Base-by-base conservation (phyloP, 768 basidiomycete species). In the Chiua virens region DNA sequence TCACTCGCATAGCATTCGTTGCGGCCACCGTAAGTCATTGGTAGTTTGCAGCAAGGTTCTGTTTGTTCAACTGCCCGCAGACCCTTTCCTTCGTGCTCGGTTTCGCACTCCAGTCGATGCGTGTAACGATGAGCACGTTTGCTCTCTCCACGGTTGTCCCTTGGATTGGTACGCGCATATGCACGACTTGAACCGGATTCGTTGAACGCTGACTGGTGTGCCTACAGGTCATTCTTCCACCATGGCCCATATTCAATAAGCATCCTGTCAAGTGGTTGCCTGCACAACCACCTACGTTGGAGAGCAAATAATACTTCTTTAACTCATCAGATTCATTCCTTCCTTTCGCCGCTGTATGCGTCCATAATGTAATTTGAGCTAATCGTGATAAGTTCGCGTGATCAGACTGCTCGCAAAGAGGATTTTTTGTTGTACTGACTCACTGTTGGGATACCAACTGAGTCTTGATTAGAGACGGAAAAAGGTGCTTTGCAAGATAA, bases 161-260 rank as follows among this genome's bases (percentile, higher is more conserved):
- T 67, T 39, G 53, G 56, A 10, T 35, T 65, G 60, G 65, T 67
- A n/a, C n/a, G 37, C 32, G 64, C 21, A 18, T 17, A 28, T 28
- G 27, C 10, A 17, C 15, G 32, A 7, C 9, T 32, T 17, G 0
- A 14, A 18, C 5, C 20, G 17, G 17, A 1, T n/a, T 20, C n/a
- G 5, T 20, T 11, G 27, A 25, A 21, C 21, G 37, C 48, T 60
- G 27, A 63, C 32, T 2, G 25, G 18, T 22, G 40, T 27, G 8
- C 11, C 14, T 18, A 5, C 7, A 89, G 88, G 66, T 75, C 42
- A 72, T 83, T 13, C 53, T 90, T 5, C 89, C 88, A 0, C 83
- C 83, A 9, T 91, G 89, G 89, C 78, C 82, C 0, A 70, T 79
- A 67, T 64, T 54, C 35, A 66, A 64, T 23, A 39, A 39, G 18